Conservation (phyloP, 768 basidiomycete genomes). For the Paxillus involutus region DNA sequence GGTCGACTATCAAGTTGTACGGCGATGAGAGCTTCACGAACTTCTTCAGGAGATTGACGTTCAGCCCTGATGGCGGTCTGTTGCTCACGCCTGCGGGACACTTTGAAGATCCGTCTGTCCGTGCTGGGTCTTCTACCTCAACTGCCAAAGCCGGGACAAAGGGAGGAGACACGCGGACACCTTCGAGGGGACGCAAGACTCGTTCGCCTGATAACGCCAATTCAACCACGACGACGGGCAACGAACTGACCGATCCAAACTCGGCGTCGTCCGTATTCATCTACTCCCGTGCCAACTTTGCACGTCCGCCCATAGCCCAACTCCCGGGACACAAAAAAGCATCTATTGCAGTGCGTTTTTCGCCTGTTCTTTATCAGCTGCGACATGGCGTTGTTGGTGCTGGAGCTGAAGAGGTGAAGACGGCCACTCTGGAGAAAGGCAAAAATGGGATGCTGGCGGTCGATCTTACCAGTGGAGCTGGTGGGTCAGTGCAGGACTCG, state of each 20-base stretch:
- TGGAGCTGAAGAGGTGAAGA: slow-evolving; percentile 43
- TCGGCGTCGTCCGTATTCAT: slow-evolving; percentile 79
- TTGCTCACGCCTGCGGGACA: slow-evolving; percentile 95
- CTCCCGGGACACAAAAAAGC: slow-evolving; percentile 96
- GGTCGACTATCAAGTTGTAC: slow-evolving; percentile 79
- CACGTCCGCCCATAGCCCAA: slow-evolving; percentile 89
- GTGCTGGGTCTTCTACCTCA: slow-evolving; percentile 32
- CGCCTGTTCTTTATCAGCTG: slow-evolving; percentile 91
- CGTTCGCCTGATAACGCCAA: slow-evolving; percentile 40
- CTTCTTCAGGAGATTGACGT: slow-evolving; percentile 92
- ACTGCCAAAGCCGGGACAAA: slow-evolving; percentile 23
- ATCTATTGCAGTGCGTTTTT: slow-evolving; percentile 91
- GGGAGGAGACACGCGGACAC: slow-evolving; percentile 35
- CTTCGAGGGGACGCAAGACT: slow-evolving; percentile 58
- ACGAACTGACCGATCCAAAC: slow-evolving; percentile 33
- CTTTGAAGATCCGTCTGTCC: slow-evolving; percentile 86
- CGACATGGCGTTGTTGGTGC: slow-evolving; percentile 52
- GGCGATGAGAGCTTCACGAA: slow-evolving; percentile 95
- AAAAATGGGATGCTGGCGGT: slow-evolving; percentile 60
- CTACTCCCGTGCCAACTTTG: slow-evolving; percentile 93
- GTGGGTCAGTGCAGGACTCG: slow-evolving; percentile 11
- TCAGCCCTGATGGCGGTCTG: slow-evolving; percentile 92
- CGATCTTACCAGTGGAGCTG: slow-evolving; percentile 49
- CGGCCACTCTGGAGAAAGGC: slow-evolving; percentile 67
- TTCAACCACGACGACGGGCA: slow-evolving; percentile 26